Base-by-base conservation (phyloP, 768 basidiomycete genomes). In the Tricholoma terreum region DNA sequence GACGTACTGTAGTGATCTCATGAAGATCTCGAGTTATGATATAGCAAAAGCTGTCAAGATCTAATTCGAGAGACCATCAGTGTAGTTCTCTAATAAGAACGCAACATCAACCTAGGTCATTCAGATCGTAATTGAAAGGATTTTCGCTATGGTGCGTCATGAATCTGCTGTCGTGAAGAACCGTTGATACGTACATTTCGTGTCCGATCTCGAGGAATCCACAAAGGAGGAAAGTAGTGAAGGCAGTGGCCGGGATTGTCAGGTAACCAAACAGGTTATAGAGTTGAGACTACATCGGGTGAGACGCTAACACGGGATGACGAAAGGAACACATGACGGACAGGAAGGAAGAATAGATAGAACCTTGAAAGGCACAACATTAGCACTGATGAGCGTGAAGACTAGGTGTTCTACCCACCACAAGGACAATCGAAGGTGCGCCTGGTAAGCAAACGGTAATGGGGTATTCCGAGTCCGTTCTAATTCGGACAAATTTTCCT, bases 181-280 rank as follows among this genome's bases (percentile, higher is more conserved):
- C 17, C 40, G 12, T 38, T 40, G 48, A 14, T 19, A 62, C 75
- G 10, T 56, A 80, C 84, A 85, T 86, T 64, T 86, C 84, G 63
- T 85, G 83, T 21, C 85, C 84, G 53, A 86, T 86, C 64, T 86
- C 84, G 22, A 87, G 76, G 78, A 87, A 86, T 36, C 85, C 85
- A 33, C 84, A 73, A 40, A 85, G 77, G 42, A 86, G 65, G 79
- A 85, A 86, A 0, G 84, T 77, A 6, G 84, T 78, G 60, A 86
- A 86, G 1, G 83, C 81, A 2, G 84, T 84, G 11, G 75, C 84
- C 6, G 84, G 84, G 55, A 87, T 85, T 3, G 82, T 84, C 51
- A 76, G 54, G 63, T 73, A 79, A 50, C 70, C 66, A 65, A 82
- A 73, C 4, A 69, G 58, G 31, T 46, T 51, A 55, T 67, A 74